phyloP scores from a whole-genome alignment of 306 rosid species.

The Astragalus glycyphyllos region DNA sequence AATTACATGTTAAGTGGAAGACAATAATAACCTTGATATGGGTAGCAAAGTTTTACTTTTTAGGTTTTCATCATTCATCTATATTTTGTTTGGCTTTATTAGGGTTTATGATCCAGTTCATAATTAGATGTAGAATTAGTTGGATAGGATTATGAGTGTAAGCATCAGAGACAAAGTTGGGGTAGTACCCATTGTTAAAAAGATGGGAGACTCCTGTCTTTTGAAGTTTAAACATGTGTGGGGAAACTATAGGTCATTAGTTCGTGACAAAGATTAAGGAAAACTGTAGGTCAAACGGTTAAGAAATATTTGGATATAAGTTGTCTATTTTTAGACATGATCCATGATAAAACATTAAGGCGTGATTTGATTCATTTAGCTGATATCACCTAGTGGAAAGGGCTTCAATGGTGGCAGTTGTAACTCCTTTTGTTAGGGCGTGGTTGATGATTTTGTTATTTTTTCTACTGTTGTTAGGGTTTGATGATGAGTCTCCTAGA shows the following conservation, averaged over 20 bases:
- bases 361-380: not conserved
- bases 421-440: conserved; percentile 7
- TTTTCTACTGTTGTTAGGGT: conserved; percentile 46
- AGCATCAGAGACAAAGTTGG: not conserved
- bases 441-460: not conserved
- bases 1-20: not conserved
- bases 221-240: not conserved
- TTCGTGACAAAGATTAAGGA: conserved; percentile 5
- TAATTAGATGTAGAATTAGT: not conserved
- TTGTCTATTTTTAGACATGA: conserved; percentile 3
- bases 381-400: conserved; percentile 6
- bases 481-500: conserved; percentile 48
- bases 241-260: not conserved
- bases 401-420: not conserved
- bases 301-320: not conserved
- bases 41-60: conserved; percentile 10
- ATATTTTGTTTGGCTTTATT: conserved; percentile 13
- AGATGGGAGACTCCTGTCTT: not conserved
- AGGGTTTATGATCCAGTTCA: conserved; percentile 18
- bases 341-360: conserved; percentile 1
- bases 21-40: not conserved
- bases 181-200: conserved; percentile 1
- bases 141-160: not conserved
- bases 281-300: not conserved
- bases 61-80: conserved; percentile 15